phyloP scores from a whole-genome alignment of 106 monocot genomes.

The Acorus gramineus region DNA sequence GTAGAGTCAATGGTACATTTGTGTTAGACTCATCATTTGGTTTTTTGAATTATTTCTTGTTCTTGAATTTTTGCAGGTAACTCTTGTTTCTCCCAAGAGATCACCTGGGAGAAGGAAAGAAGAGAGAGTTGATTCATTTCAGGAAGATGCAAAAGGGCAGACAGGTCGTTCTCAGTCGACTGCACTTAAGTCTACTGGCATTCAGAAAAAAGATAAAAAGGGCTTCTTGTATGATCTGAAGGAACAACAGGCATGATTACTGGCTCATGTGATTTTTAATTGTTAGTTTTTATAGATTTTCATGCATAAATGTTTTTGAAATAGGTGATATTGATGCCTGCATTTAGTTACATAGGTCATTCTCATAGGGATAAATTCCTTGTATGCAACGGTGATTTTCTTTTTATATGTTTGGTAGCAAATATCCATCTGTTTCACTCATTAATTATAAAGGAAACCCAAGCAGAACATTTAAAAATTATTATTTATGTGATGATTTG shows the following conservation, averaged over 20 bases:
- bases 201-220: slow-evolving; percentile 47
- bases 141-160: slow-evolving; percentile 11
- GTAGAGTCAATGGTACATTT: too few relatives aligned
- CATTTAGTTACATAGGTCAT: background rate
- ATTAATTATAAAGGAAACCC: too few relatives aligned
- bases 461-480: too few relatives aligned
- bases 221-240: slow-evolving; percentile 39
- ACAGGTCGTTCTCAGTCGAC: slow-evolving; percentile 10
- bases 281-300: background rate
- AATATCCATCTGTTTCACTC: background rate
- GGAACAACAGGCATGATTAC: slow-evolving; percentile 35
- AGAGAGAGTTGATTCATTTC: slow-evolving; percentile 1
- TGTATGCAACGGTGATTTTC: background rate
- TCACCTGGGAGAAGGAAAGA: slow-evolving; percentile 22
- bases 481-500: too few relatives aligned
- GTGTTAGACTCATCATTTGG: too few relatives aligned
- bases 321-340: background rate
- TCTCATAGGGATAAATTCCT: background rate
- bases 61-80: slow-evolving; percentile 18
- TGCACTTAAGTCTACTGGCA: slow-evolving; percentile 37
- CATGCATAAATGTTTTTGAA: background rate
- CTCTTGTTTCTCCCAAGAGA: slow-evolving; percentile 25
- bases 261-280: background rate
- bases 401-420: background rate
- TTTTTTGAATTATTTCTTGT: background rate